These are phyloP conservation scores for Beverwykella pulmonaria DNA, from an alignment of 495 filamentous ascomycete genomes.

Conservation along the genomic window DNA sequence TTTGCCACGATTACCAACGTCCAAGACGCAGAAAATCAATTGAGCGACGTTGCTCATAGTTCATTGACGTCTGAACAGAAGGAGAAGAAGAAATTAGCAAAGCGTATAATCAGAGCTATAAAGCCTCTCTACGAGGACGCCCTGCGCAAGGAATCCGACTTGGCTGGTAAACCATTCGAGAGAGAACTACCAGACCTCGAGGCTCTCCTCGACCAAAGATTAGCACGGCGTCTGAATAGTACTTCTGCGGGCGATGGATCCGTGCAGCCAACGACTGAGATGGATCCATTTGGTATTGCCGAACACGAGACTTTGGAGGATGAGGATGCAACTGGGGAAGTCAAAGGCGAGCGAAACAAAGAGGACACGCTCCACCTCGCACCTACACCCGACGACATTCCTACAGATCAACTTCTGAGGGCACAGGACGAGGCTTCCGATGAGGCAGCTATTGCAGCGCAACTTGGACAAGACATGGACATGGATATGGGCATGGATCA, in stretches of 20 bases:
- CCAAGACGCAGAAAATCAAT: slow-evolving; percentile 56
- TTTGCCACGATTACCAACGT: slow-evolving; percentile 56
- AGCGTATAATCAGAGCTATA: slow-evolving; percentile 79
- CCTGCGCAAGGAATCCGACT: slow-evolving; percentile 74
- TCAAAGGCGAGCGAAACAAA: slow-evolving; percentile 24
- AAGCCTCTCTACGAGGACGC: slow-evolving; percentile 77
- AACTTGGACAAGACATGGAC: slow-evolving; percentile 28
- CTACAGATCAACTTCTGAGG: slow-evolving; percentile 32
- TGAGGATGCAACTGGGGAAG: background rate
- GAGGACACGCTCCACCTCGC: slow-evolving; percentile 40
- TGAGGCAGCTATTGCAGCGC: slow-evolving; percentile 34
- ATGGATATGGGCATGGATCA: slow-evolving; percentile 27
- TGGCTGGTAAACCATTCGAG: slow-evolving; percentile 69
- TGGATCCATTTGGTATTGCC: background rate
- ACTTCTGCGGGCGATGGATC: slow-evolving; percentile 23
- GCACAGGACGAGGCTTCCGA: slow-evolving; percentile 28
- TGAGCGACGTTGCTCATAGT: slow-evolving; percentile 51
- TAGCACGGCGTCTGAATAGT: slow-evolving; percentile 19
- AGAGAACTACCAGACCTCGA: slow-evolving; percentile 73
- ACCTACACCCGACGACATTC: slow-evolving; percentile 38
- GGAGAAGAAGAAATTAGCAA: slow-evolving; percentile 70
- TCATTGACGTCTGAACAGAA: slow-evolving; percentile 65
- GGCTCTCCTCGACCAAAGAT: slow-evolving; percentile 61
- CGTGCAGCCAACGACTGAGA: background rate
- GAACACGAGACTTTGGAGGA: background rate